Percentiles rank a stretch among this genome's conserved stretches.
These are phyloP conservation scores for Amanita jacksonii DNA, from an alignment of 768 basidiomycete species.

Conservation along the genomic window DNA sequence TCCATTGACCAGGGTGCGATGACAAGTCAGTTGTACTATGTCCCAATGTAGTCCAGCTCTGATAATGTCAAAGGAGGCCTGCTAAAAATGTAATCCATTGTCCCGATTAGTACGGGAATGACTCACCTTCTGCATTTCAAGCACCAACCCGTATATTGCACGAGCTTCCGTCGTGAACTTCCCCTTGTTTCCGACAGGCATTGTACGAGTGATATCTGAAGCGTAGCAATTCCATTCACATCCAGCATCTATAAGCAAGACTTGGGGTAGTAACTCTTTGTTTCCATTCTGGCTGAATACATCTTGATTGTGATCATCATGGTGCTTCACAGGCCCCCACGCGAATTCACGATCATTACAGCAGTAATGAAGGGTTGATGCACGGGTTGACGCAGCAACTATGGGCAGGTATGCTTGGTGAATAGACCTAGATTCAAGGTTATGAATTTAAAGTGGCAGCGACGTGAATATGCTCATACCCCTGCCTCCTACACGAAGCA, in stretches of 20 bases:
- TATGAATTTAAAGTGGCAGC: background rate
- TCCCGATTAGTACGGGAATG: conserved; percentile 7
- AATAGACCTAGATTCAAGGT: conserved; percentile 40
- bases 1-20: conserved; percentile 70
- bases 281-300: conserved; percentile 31
- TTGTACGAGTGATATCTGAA: conserved; percentile 63
- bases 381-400: conserved; percentile 78
- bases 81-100: background rate
- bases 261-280: conserved; percentile 47
- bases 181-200: conserved; percentile 91
- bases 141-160: conserved; percentile 79
- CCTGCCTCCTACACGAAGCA: conserved; percentile 80
- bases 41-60: conserved; percentile 89
- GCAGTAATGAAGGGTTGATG: conserved; percentile 90
- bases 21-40: conserved; percentile 73
- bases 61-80: conserved; percentile 63
- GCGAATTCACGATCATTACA: conserved; percentile 85
- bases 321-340: conserved; percentile 62
- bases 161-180: conserved; percentile 75
- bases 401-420: conserved; percentile 93
- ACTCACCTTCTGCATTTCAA: conserved; percentile 78
- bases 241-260: conserved; percentile 89
- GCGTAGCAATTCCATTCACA: conserved; percentile 68
- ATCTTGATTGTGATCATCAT: conserved; percentile 46
- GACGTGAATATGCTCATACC: conserved; percentile 37